Evolutionary conservation across 75 land plant genomes (phyloP).

Genomic region (Isoetes taiwanensis): DNA sequence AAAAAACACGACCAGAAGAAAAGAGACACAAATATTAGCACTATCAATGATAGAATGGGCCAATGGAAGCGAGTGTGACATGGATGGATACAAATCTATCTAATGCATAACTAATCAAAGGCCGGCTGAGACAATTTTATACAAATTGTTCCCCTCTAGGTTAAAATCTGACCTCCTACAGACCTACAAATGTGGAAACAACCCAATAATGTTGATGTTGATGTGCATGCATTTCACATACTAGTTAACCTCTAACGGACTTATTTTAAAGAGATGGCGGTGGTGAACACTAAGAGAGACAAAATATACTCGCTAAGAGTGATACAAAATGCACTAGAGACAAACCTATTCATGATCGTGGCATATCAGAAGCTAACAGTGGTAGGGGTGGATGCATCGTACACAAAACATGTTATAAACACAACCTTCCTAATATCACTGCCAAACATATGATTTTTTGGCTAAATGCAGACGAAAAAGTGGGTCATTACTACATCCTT

Average conservation of each 20-base stretch:
- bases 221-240: too few species aligned
- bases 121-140: too few species aligned
- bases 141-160: too few species aligned
- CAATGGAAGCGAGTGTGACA: conserved; percentile 18
- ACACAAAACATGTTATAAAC: conserved; percentile 40
- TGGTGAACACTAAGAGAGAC: conserved; percentile 20
- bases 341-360: conserved; percentile 28
- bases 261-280: conserved; percentile 26
- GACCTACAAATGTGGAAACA: too few species aligned
- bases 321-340: conserved; percentile 29
- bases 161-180: too few species aligned
- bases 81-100: conserved; percentile 35
- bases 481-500: conserved; percentile 34
- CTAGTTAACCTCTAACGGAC: too few species aligned
- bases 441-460: conserved; percentile 50
- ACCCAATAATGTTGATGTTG: too few species aligned
- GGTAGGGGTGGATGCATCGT: conserved; percentile 42
- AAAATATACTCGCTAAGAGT: conserved; percentile 27
- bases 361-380: conserved; percentile 44
- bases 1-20: too few species aligned
- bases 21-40: too few species aligned
- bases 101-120: conserved; percentile 35
- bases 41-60: too few species aligned
- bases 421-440: conserved; percentile 32
- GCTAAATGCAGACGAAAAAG: conserved; percentile 24